phyloP scores from a whole-genome alignment of 1,284 basidiomycete genomes.

The Pyrrhoderma noxium region DNA sequence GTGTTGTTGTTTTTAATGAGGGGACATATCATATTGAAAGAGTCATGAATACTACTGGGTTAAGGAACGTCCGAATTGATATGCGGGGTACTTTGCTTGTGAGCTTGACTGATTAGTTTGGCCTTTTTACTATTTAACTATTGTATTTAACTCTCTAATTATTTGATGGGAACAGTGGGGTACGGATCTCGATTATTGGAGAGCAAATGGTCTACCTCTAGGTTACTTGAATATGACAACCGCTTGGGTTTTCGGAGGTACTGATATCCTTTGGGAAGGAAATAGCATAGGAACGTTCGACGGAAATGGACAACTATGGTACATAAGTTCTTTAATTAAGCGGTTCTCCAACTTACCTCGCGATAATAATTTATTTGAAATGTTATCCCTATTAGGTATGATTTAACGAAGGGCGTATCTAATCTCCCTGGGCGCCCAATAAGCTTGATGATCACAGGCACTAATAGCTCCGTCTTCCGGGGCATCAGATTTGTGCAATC shows the following conservation, averaged over 20 bases:
- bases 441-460: too few relatives aligned
- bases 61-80: constrained; percentile 26
- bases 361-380: too few relatives aligned
- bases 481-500: too few relatives aligned
- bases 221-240: constrained; percentile 28
- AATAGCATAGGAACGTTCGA: constrained; percentile 29
- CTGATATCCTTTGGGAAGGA: constrained; percentile 25
- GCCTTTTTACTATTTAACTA: neutral
- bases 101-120: constrained; percentile 12
- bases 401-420: too few relatives aligned
- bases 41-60: constrained; percentile 27
- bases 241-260: constrained; percentile 29
- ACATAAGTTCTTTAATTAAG: too few relatives aligned
- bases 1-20: constrained; percentile 23
- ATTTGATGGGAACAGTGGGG: constrained; percentile 27
- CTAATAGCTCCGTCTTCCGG: too few relatives aligned
- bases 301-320: constrained; percentile 31
- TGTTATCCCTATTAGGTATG: too few relatives aligned
- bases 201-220: constrained; percentile 24
- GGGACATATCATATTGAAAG: constrained; percentile 28
- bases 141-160: neutral
- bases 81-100: constrained; percentile 27
- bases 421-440: too few relatives aligned
- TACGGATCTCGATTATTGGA: constrained; percentile 29
- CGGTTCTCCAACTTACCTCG: too few relatives aligned